phyloP scores from a whole-genome alignment of 371 early-diverging fungal species.

The Batkoa obscura region DNA sequence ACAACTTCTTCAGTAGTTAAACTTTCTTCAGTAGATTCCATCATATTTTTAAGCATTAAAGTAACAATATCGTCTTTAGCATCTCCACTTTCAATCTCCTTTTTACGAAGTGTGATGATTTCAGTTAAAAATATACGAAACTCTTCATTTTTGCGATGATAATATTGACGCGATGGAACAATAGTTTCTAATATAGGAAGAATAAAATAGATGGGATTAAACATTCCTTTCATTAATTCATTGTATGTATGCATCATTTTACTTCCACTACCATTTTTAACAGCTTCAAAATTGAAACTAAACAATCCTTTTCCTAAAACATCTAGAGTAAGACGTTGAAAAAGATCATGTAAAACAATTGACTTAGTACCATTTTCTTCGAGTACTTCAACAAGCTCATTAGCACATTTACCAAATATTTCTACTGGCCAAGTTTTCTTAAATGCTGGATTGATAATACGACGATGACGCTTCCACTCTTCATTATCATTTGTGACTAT shows the following conservation, averaged over 20 bases:
- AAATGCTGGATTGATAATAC: background rate
- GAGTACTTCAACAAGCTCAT: background rate
- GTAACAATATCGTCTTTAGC: constrained; percentile 7
- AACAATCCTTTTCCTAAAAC: constrained; percentile 3
- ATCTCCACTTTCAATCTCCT: background rate
- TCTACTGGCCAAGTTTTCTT: background rate
- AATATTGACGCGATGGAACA: background rate
- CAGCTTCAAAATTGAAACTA: constrained; percentile 1
- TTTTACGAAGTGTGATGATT: background rate
- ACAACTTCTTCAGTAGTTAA: constrained; percentile 2
- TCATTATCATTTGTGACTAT: background rate
- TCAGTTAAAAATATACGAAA: background rate
- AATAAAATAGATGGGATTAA: background rate
- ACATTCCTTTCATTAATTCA: background rate
- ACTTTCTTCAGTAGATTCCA: constrained; percentile 4
- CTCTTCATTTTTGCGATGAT: background rate
- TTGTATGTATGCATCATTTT: background rate
- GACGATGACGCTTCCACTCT: background rate
- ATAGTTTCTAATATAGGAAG: background rate
- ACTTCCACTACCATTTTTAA: background rate
- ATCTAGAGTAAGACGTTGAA: constrained; percentile 2
- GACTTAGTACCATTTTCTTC: background rate
- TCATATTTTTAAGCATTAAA: constrained; percentile 8
- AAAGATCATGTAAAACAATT: background rate
- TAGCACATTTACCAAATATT: background rate